Base-by-base conservation (phyloP, 768 basidiomycete genomes). In the Rhodotorula graminis region DNA sequence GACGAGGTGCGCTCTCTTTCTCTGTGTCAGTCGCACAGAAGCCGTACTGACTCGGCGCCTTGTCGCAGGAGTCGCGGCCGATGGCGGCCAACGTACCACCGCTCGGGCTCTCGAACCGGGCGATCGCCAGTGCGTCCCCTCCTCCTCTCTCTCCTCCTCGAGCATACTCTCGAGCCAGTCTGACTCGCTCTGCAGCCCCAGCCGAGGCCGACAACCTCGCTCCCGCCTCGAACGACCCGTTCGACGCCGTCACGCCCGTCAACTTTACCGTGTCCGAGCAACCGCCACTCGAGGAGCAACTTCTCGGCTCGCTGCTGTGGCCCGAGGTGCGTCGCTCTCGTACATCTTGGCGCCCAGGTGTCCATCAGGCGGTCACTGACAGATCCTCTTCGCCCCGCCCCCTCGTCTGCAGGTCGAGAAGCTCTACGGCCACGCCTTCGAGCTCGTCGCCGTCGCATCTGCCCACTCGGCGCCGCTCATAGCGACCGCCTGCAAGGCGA, bases 351-450 rank as follows among this genome's bases (percentile, higher is more conserved):
- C 33, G 25, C 18, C 19, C 23, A 37, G 27, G 44, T 25, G 0
- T 16, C 19, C 42, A 2, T 25, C 19, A 25, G 19, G 4, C 23
- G 23, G 23, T 25, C 2, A 7, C 23, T 50, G 49, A 50, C 25
- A 21, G 15, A 0, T 29, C 2, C 56, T 62, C 59, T 25, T 50
- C 19, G 14, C 9, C 37, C 4, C 10, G 21, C 47, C 23, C 11
- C 23, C 2, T 25, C 12, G 2, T 16, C 0, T 5, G 27, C 62
- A 76, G 71, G 69, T 88, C 2, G 96, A 98, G 78, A 99, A 99
- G 80, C 84, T 99, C 1, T 99, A 96, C 80, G 96, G 95, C 10
- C 96, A 98, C 81, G 93, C 95, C 55, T 98, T 97, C 77, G 96
- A 99, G 86, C 92, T 91, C 15, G 90, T 94, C 60, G 86, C 90